A percentile compares a stretch with the other conserved stretches of the same genome.
phyloP scores from a whole-genome alignment of 257 asterid genomes.

The Schizonepeta tenuifolia region DNA sequence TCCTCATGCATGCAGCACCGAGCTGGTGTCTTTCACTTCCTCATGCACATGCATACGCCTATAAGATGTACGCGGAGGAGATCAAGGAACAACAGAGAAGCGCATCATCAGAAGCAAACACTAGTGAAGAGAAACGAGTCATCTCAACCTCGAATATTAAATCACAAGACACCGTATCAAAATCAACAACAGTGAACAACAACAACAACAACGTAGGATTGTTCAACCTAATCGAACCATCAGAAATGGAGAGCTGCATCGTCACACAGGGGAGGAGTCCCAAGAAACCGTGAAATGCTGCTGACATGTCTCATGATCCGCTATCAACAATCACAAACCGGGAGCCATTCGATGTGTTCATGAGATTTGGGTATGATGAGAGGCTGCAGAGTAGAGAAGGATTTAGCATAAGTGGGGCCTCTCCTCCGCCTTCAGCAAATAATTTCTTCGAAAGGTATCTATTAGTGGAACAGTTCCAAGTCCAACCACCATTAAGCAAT shows the following conservation, averaged over 20 bases:
- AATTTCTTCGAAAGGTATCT: slow-evolving; percentile 75
- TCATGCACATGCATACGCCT: too few species aligned
- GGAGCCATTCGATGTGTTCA: neutral
- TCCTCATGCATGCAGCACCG: too few species aligned
- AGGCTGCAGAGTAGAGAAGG: slow-evolving; percentile 44
- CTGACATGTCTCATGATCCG: neutral
- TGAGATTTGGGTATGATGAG: slow-evolving; percentile 60
- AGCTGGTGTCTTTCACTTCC: too few species aligned
- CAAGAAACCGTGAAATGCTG: slow-evolving; percentile 52
- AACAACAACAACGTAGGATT: slow-evolving; percentile 38
- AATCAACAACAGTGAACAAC: slow-evolving; percentile 8
- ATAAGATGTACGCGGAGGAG: slow-evolving; percentile 82
- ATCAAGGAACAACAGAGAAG: slow-evolving; percentile 55
- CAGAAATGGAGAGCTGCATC: neutral
- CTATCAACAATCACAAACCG: slow-evolving; percentile 41
- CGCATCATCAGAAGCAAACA: slow-evolving; percentile 51
- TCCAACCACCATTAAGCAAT: slow-evolving; percentile 59
- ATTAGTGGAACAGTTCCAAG: slow-evolving; percentile 54
- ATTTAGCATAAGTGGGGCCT: slow-evolving; percentile 54
- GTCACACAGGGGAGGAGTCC: slow-evolving; percentile 44
- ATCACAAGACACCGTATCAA: slow-evolving; percentile 15
- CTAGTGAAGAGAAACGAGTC: slow-evolving; percentile 33
- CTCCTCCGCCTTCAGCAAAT: slow-evolving; percentile 48
- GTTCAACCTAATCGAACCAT: slow-evolving; percentile 46
- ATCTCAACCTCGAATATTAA: slow-evolving; percentile 32